These are phyloP conservation scores for Vitis labrusca DNA, from an alignment of 164 flowering plant genomes.

Conservation along the genomic window DNA sequence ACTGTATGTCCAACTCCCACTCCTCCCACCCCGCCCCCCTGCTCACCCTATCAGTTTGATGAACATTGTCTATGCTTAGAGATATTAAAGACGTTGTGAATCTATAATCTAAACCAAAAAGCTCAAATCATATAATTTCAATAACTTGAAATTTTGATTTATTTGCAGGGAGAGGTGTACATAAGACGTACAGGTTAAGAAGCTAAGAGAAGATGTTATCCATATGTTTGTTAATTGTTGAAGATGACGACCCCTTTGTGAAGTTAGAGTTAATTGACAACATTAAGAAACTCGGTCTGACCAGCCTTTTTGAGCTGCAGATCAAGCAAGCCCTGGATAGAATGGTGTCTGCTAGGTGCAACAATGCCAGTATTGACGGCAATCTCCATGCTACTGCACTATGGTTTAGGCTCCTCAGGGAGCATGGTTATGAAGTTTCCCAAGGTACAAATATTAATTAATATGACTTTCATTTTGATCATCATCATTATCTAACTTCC, in stretches of 20 bases:
- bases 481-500: background rate
- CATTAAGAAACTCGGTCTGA: conserved; percentile 29
- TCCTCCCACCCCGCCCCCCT: too few relatives aligned
- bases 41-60: too few relatives aligned
- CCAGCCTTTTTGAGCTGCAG: conserved; percentile 25
- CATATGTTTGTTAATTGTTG: conserved; percentile 2
- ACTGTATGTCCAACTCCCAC: too few relatives aligned
- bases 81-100: too few relatives aligned
- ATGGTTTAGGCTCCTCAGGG: conserved; percentile 34
- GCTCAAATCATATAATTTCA: too few relatives aligned
- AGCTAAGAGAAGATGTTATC: conserved; percentile 16
- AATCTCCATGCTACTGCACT: conserved; percentile 24
- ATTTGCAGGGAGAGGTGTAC: conserved; percentile 23
- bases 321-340: conserved; percentile 17
- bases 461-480: too few relatives aligned
- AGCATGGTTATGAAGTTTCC: conserved; percentile 31
- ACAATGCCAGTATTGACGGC: background rate
- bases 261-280: conserved; percentile 32
- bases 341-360: background rate
- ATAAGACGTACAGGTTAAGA: conserved; percentile 1
- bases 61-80: too few relatives aligned
- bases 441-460: conserved; percentile 11
- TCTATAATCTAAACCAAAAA: too few relatives aligned
- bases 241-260: conserved; percentile 3
- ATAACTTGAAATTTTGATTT: background rate